phyloP scores from a whole-genome alignment of 75 land plant genomes.

The Selaginella tamariscina region DNA sequence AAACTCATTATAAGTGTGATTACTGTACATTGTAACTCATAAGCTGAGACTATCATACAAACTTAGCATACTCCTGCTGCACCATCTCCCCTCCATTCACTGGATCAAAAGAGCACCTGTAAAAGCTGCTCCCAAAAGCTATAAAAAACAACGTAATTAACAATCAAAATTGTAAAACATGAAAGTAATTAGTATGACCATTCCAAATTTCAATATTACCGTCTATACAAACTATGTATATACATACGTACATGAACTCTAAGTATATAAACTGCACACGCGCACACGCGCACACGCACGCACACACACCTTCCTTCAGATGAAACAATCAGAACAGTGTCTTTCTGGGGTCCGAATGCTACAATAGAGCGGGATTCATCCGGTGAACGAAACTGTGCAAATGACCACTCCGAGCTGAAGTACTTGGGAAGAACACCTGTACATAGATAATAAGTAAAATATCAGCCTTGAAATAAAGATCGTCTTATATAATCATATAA shows the following conservation, averaged over 20 bases:
- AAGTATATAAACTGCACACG: no score
- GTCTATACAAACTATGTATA: no score
- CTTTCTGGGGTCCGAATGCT: slow-evolving; percentile 76
- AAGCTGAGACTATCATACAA: no score
- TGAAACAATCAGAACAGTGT: slow-evolving; percentile 54
- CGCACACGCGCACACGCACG: no score
- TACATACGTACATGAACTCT: no score
- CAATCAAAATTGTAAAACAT: no score
- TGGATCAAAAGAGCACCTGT: slow-evolving; percentile 66
- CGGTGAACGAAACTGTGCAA: slow-evolving; percentile 69
- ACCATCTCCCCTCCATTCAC: slow-evolving; percentile 58
- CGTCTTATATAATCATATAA: background rate
- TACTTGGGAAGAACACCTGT: slow-evolving; percentile 82
- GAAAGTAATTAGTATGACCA: no score
- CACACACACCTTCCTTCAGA: slow-evolving; percentile 95
- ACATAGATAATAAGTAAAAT: slow-evolving; percentile 10
- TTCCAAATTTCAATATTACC: no score
- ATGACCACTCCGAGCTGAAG: slow-evolving; percentile 94
- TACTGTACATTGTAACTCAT: no score
- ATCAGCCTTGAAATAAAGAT: background rate
- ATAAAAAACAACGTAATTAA: no score
- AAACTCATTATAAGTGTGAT: no score
- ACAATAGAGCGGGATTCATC: slow-evolving; percentile 52
- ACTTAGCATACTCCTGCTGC: slow-evolving; percentile 39
- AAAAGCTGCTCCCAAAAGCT: no score